Percentiles rank a stretch among this genome's conserved stretches.
Evolutionary conservation across 345 rosid genomes (phyloP).

Genomic region (Eucalyptus paniculata): DNA sequence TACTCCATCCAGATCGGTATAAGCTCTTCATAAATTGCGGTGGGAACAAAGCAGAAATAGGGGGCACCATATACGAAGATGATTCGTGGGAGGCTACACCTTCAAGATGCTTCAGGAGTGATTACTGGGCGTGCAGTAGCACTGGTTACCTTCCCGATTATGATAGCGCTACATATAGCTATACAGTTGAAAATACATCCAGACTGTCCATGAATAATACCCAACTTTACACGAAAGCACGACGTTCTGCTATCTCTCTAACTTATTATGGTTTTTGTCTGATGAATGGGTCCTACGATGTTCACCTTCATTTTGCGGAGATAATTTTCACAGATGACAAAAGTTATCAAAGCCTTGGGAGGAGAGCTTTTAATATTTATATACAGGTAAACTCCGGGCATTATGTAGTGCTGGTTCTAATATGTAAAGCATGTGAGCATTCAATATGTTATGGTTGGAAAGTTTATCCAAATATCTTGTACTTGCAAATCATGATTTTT

Average conservation of each 20-base stretch:
- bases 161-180: not conserved
- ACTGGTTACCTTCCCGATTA: no score
- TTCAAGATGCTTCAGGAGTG: no score
- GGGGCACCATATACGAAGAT: no score
- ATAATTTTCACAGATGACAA: slow-evolving; percentile 25
- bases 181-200: no score
- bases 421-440: not conserved
- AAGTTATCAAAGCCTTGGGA: slow-evolving; percentile 30
- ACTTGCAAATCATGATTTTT: not conserved
- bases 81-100: no score
- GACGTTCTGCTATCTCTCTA: not conserved
- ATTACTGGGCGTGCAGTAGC: no score
- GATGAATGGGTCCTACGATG: slow-evolving; percentile 22
- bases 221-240: no score
- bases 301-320: slow-evolving; percentile 74
- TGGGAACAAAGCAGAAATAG: no score
- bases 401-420: not conserved
- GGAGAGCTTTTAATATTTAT: slow-evolving; percentile 50
- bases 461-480: not conserved
- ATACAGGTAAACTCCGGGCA: slow-evolving; percentile 29
- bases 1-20: no score
- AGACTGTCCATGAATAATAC: accelerated
- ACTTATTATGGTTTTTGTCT: slow-evolving; percentile 39
- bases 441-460: not conserved
- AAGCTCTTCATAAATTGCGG: no score